These are phyloP conservation scores for Nicotiana tabacum DNA, from an alignment of 257 asterid species.

Conservation along the genomic window DNA sequence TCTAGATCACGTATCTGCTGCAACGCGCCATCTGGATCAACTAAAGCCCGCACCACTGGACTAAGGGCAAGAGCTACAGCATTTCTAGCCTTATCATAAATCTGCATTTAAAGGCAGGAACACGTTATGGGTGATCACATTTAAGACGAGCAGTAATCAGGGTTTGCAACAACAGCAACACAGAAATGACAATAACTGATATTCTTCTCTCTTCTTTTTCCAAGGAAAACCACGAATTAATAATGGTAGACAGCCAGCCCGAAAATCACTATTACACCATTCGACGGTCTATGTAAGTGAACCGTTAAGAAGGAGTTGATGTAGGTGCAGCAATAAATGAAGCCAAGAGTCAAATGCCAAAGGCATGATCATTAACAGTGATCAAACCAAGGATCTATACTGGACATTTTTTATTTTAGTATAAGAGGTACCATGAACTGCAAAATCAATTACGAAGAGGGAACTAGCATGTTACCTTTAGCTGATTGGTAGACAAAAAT, in stretches of 20 bases:
- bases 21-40: constrained; percentile 98
- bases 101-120: constrained; percentile 41
- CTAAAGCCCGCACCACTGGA: constrained; percentile 96
- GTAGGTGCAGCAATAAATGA: background rate
- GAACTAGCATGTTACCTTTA: constrained; percentile 49
- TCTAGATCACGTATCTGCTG: constrained; percentile 70
- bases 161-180: constrained; percentile 14
- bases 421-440: constrained; percentile 1
- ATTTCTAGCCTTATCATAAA: constrained; percentile 90
- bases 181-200: background rate
- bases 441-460: background rate
- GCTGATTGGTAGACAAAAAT: constrained; percentile 87
- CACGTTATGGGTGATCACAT: constrained; percentile 11
- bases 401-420: background rate
- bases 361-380: background rate
- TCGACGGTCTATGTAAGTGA: background rate
- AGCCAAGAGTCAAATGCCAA: background rate
- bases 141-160: background rate
- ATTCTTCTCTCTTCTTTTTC: background rate
- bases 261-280: background rate
- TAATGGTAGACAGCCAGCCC: background rate
- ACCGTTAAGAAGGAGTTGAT: background rate
- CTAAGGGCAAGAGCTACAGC: constrained; percentile 97
- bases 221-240: background rate
- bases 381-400: background rate